Conservation (phyloP, 306 rosid species). For the Trichosanthes truncata region DNA sequence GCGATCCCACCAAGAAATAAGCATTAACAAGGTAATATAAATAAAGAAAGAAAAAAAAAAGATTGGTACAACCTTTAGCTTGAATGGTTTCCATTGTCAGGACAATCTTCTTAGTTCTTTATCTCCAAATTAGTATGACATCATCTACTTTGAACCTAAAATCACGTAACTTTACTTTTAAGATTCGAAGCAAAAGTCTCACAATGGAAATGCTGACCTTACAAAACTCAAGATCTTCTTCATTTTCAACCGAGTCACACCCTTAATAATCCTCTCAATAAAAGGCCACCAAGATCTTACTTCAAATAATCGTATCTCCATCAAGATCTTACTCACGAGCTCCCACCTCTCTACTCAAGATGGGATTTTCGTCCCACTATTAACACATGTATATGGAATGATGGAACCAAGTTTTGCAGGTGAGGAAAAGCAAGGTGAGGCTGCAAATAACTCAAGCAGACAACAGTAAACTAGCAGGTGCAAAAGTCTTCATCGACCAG, state of each 20-base stretch:
- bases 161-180: neutral
- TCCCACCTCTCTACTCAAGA: neutral
- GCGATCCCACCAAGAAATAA: conserved; percentile 46
- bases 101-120: neutral
- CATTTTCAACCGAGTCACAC: neutral
- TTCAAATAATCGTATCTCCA: too few species aligned
- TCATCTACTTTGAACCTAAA: neutral
- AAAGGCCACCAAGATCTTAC: neutral
- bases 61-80: neutral
- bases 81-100: neutral
- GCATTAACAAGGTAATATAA: conserved; percentile 37
- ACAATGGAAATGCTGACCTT: neutral
- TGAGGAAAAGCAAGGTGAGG: conserved; percentile 39
- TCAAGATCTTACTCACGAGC: neutral
- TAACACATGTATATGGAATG: neutral
- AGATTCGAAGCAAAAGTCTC: neutral
- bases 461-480: conserved; percentile 43
- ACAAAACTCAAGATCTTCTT: neutral
- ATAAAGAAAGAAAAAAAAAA: neutral
- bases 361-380: neutral
- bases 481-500: conserved; percentile 25
- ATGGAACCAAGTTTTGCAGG: conserved; percentile 21
- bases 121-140: too few species aligned
- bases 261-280: neutral
- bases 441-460: conserved; percentile 28